These are phyloP conservation scores for Golovinomyces cichoracearum DNA, from an alignment of 2,329 filamentous ascomycete species.

Conservation along the genomic window DNA sequence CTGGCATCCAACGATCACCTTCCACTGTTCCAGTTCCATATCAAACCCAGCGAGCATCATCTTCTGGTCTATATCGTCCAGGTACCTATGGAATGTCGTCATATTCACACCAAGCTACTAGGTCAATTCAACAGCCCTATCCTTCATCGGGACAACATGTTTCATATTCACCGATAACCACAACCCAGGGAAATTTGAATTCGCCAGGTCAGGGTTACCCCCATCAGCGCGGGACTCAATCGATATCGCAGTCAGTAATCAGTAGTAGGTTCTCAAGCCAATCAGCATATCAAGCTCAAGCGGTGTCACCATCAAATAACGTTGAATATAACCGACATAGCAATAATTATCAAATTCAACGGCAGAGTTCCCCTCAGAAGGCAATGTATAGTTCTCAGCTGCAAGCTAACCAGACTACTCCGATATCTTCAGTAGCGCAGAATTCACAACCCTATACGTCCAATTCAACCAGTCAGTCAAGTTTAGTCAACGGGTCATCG, in stretches of 20 bases:
- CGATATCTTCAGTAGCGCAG: not conserved
- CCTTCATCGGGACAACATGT: slow-evolving; percentile 6
- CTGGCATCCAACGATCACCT: slow-evolving; percentile 11
- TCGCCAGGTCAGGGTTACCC: slow-evolving; percentile 8
- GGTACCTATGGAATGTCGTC: slow-evolving; percentile 10
- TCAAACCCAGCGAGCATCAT: slow-evolving; percentile 7
- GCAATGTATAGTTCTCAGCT: slow-evolving; percentile 10
- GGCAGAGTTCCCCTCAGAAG: slow-evolving; percentile 14
- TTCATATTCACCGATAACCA: slow-evolving; percentile 9
- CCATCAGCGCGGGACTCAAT: not conserved
- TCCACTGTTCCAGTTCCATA: slow-evolving; percentile 11
- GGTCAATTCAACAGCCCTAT: slow-evolving; percentile 12
- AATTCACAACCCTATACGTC: not conserved
- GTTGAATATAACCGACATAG: slow-evolving; percentile 10
- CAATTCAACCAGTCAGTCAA: not conserved
- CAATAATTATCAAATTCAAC: slow-evolving; percentile 8
- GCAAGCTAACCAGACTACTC: not conserved
- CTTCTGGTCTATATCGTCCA: slow-evolving; percentile 12
- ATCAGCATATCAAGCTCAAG: slow-evolving; percentile 10
- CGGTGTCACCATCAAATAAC: slow-evolving; percentile 10
- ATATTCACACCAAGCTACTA: slow-evolving; percentile 12
- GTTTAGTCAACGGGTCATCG: slow-evolving; percentile 8
- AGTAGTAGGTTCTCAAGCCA: slow-evolving; percentile 4
- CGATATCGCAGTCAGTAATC: not conserved
- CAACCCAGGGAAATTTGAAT: slow-evolving; percentile 8